phyloP scores from a whole-genome alignment of 306 rosid species.

The Benincasa hispida region DNA sequence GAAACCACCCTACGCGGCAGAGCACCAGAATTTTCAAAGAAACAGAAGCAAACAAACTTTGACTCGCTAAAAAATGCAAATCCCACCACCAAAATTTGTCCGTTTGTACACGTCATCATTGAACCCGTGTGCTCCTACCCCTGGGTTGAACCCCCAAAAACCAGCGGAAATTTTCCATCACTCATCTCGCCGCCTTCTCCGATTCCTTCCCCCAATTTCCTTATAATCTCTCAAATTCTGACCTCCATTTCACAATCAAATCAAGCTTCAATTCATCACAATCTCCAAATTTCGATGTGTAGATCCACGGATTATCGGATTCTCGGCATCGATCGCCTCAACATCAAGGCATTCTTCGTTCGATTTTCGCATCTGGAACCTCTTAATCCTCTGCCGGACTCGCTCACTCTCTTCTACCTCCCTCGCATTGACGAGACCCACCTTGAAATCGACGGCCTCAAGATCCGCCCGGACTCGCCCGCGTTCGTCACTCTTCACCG shows the following conservation, averaged over 20 bases:
- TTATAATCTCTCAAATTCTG: not conserved
- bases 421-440: conserved; percentile 25
- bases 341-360: conserved; percentile 19
- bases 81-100: not conserved
- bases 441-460: conserved; percentile 25
- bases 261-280: not conserved
- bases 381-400: conserved; percentile 14
- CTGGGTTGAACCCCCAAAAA: not conserved
- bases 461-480: conserved; percentile 22
- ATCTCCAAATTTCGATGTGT: conserved; percentile 16
- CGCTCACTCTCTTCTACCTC: conserved; percentile 28
- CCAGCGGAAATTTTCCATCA: not conserved
- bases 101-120: not conserved
- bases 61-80: not conserved
- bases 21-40: too few species aligned
- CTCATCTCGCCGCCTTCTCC: not conserved
- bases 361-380: conserved; percentile 16
- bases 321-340: conserved; percentile 1
- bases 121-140: conserved; percentile 2
- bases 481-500: conserved; percentile 36
- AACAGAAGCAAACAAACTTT: not conserved
- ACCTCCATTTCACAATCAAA: not conserved
- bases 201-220: not conserved
- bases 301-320: conserved; percentile 25
- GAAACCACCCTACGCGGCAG: too few species aligned